Conservation (phyloP, 1,139 yeast genomes). For the Yamadazyma atlantica region DNA sequence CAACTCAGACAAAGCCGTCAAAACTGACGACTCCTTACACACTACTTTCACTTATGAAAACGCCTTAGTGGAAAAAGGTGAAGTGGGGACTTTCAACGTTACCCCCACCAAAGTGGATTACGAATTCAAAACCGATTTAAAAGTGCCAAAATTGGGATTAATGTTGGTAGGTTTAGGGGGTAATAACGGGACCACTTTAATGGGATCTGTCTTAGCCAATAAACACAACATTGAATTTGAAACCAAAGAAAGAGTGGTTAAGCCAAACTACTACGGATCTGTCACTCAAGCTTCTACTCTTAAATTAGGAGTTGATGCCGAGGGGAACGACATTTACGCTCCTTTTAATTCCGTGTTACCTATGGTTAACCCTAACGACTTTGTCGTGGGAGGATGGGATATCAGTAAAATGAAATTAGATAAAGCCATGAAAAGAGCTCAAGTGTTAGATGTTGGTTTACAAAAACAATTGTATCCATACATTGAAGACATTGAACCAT, state of each 20-base stretch:
- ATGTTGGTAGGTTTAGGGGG: conserved; percentile 95
- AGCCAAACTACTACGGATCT: conserved; percentile 93
- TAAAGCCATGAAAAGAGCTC: conserved; percentile 80
- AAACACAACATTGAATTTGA: conserved; percentile 75
- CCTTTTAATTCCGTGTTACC: conserved; percentile 92
- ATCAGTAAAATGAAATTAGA: conserved; percentile 70
- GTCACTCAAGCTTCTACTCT: conserved; percentile 92
- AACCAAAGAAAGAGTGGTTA: conserved; percentile 76
- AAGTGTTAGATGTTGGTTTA: conserved; percentile 83
- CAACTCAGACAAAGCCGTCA: conserved; percentile 60
- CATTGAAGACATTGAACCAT: conserved; percentile 64
- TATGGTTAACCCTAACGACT: conserved; percentile 85
- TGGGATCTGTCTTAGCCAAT: conserved; percentile 85
- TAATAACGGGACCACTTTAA: conserved; percentile 90
- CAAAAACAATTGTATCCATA: conserved; percentile 73
- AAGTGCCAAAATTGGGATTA: conserved; percentile 83
- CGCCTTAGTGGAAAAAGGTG: conserved; percentile 40
- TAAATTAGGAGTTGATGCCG: conserved; percentile 79
- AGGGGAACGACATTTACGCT: conserved; percentile 86
- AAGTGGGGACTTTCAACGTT: conserved; percentile 60
- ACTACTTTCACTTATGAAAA: conserved; percentile 60
- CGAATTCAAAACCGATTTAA: conserved; percentile 82
- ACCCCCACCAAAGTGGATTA: conserved; percentile 73
- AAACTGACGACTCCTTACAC: conserved; percentile 57
- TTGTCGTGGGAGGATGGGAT: conserved; percentile 95